Evolutionary conservation across 108 stramenopile genomes (phyloP), one percentile per base, ranked within the genome.

Genomic region (Nitzschia putrida): DNA sequence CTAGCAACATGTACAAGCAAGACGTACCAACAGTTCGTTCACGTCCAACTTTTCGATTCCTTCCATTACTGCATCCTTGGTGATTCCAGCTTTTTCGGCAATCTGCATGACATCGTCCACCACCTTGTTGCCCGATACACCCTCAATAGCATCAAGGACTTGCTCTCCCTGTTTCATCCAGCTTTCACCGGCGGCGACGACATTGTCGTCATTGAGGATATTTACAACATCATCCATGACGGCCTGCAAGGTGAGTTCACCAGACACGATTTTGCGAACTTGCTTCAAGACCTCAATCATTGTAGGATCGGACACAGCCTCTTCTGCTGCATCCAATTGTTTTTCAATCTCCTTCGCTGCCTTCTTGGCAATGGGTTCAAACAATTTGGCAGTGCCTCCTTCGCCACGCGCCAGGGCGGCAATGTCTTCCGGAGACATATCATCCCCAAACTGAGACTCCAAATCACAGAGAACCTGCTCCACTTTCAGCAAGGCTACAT

Each of bases 111-210:
- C 80, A 66, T 86, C 81, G 55, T 78, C 80, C n/a, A 86, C 73
- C 7, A 75, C 73, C 24, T 88, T 80, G 61, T 83, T 89, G 13
- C 79, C 85, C 18, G 91, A 88, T 14, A 85, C 84, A 18, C 88
- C 88, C 74, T 95, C 94, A 66, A 95, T 85, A 50, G 78, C 88
- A 83, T 95, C 94, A 42, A 95, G 72, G 8, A 92, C 73, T 12
- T 73, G 74, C 57, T 95, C 94, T 38, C 91, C 81, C 57, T 73
- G 81, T 34, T 86, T 80, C 26, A 92, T 76, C 11, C 92, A 50
- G 14, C 79, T 87, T 47, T 86, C 88, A 58, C 91, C 85, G 23
- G 79, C 87, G 7, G 88, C 87, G 7, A 92, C 91, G 25, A 89
- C 80, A 26, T 72, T 73, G 13, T 95, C 91, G 44, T 92, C 88